Evolutionary conservation across 2,329 filamentous ascomycete species (phyloP), one percentile per base, ranked within the genome.

Genomic region (Microdochium nivale): DNA sequence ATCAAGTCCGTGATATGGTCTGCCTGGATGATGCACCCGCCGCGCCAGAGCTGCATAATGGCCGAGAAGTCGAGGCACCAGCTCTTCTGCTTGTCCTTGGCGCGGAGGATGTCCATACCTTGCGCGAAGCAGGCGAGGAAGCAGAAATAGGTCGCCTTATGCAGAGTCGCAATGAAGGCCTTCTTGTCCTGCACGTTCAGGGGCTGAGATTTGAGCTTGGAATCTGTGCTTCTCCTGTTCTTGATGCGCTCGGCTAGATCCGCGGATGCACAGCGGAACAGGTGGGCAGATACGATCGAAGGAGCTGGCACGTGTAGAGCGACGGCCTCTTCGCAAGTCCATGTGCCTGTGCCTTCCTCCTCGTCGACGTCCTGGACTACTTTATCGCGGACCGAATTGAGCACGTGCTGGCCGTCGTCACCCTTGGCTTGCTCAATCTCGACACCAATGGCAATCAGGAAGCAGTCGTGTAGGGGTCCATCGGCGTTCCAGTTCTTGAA

Each of bases 21-120:
- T 1, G 80, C 77, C 59, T 84, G 79, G 60, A 88, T 88, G 64
- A 88, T 88, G 65, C 84, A 88, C 8, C 86, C 84, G 0, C 75
- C 80, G 2, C 82, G 77, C 85, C 84, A 88, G 56, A 88, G 82
- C 60, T 79, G 72, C 47, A 81, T 67, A 2, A 81, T 70, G 25
- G 72, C 68, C 14, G 62, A 61, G 58, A 77, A 77, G 56, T 79
- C 65, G 52, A 83, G 73, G 40, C 71, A 69, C 84, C 84, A 88
- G 30, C 73, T 71, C 60, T 86, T 74, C 30, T 78, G 69, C 43
- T 72, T 67, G 59, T 84, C 79, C 1, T 80, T 78, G 25, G 72
- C 73, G 4, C 78, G 75, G 56, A 88, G 81, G 48, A 87, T 67
- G 59, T 85, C 79, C 48, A 88, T 70, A 7, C 84, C 84, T 63